Evolutionary conservation across 139 green algal species (phyloP).

Genomic region (Coelastrella sp.): DNA sequence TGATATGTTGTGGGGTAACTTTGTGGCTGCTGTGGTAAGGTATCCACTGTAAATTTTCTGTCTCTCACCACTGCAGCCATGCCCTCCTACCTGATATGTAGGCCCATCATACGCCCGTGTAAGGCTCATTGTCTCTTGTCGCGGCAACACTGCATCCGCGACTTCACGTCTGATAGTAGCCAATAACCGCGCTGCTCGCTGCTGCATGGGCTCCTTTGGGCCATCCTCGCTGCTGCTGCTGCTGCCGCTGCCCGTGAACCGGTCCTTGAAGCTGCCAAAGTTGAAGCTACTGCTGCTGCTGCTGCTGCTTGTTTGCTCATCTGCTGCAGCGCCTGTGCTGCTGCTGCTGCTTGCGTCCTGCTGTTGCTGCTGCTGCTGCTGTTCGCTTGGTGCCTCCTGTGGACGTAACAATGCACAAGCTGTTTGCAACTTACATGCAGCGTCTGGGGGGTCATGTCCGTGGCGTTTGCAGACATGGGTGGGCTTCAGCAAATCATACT

Average conservation of each 20-base stretch:
- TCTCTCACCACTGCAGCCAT: no score
- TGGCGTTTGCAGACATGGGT: no score
- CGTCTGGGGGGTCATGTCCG: no score
- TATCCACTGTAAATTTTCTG: no score
- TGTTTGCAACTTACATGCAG: no score
- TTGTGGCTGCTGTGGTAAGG: no score
- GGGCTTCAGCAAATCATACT: not conserved
- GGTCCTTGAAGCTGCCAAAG: conserved; percentile 53
- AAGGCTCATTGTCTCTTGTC: conserved; percentile 38
- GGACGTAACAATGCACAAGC: no score
- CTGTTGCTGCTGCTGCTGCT: conserved; percentile 11
- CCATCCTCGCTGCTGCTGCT: not conserved
- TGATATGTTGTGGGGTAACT: no score
- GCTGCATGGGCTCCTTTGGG: conserved; percentile 17
- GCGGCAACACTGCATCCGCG: conserved; percentile 52
- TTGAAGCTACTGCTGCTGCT: conserved; percentile 24
- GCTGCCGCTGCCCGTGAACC: conserved; percentile 43
- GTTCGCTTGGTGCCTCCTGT: no score
- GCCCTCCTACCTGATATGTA: conserved; percentile 38
- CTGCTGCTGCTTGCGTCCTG: not conserved
- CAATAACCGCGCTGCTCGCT: not conserved
- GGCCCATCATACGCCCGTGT: conserved; percentile 38
- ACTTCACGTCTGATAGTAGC: not conserved
- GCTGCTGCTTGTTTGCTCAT: conserved; percentile 12
- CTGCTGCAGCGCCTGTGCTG: conserved; percentile 11